Conservation (phyloP, 1,284 basidiomycete genomes). For the Tremellales sp. region DNA sequence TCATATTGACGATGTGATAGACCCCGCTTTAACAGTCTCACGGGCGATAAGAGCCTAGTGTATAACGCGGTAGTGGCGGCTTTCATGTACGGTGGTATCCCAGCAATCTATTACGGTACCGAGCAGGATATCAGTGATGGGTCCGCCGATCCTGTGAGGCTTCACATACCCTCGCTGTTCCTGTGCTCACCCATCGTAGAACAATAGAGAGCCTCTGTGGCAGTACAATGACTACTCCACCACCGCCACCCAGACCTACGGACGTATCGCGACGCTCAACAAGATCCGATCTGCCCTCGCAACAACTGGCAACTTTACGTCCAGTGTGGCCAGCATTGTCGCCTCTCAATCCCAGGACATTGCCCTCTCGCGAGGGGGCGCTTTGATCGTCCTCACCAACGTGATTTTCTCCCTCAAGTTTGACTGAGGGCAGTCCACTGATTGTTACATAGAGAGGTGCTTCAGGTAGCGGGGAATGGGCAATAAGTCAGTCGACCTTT, state of each 20-base stretch:
- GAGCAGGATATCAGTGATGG: slow-evolving; percentile 57
- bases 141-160: slow-evolving; percentile 19
- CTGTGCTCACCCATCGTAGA: slow-evolving; percentile 33
- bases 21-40: slow-evolving; percentile 64
- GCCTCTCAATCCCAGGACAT: slow-evolving; percentile 57
- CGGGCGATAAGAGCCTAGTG: slow-evolving; percentile 20
- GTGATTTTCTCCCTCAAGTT: slow-evolving; percentile 44
- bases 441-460: slow-evolving; percentile 18
- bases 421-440: slow-evolving; percentile 3
- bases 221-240: slow-evolving; percentile 56
- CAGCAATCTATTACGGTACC: slow-evolving; percentile 61
- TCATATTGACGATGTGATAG: background rate
- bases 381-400: slow-evolving; percentile 67
- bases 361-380: slow-evolving; percentile 63
- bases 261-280: slow-evolving; percentile 62
- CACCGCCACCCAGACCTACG: slow-evolving; percentile 52
- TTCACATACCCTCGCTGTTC: background rate
- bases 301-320: slow-evolving; percentile 41
- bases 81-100: slow-evolving; percentile 61
- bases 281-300: slow-evolving; percentile 65
- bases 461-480: slow-evolving; percentile 15
- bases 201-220: slow-evolving; percentile 73
- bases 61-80: slow-evolving; percentile 61
- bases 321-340: slow-evolving; percentile 56
- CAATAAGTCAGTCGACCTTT: slow-evolving; percentile 16